Percentiles rank a stretch among this genome's conserved stretches.
Evolutionary conservation across 2,329 filamentous ascomycete species (phyloP).

Genomic region (Claviceps quebecensis): DNA sequence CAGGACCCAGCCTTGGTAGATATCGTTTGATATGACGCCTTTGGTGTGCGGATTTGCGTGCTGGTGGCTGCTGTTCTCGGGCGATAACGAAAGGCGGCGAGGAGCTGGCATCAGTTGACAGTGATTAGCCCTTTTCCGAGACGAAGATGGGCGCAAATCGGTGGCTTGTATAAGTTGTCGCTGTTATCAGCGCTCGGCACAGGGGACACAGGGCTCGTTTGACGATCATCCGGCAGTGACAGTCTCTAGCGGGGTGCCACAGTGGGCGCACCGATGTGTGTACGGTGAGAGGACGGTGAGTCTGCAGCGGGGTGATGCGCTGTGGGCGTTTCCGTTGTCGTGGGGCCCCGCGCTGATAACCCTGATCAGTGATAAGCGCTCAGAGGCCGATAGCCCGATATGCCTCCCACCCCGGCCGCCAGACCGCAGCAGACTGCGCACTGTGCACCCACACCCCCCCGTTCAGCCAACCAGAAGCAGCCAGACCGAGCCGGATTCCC

Average conservation of each 20-base stretch:
- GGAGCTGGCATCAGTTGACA: not conserved
- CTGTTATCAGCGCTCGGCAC: not conserved
- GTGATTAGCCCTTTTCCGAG: too few relatives aligned
- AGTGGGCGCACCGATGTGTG: not conserved
- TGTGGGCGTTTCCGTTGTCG: too few relatives aligned
- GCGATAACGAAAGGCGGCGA: constrained; percentile 3
- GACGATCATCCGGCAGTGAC: not conserved
- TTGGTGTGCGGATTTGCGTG: not conserved
- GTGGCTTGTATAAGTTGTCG: not conserved
- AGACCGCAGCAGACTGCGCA: too few relatives aligned
- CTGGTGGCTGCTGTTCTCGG: not conserved
- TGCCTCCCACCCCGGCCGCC: too few relatives aligned
- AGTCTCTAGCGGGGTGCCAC: not conserved
- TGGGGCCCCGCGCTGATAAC: too few relatives aligned
- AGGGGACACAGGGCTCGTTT: not conserved
- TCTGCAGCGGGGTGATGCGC: too few relatives aligned
- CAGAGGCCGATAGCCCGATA: too few relatives aligned
- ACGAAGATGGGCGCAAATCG: too few relatives aligned
- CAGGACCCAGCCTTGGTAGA: not conserved
- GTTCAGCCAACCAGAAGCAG: too few relatives aligned
- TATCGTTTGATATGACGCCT: not conserved
- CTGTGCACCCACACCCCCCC: too few relatives aligned
- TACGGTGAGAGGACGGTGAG: not conserved
- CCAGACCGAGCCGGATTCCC: too few relatives aligned
- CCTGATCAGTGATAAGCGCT: too few relatives aligned